Evolutionary conservation across 371 early-diverging fungal species (phyloP).

Genomic region (Rhizopus delemar): DNA sequence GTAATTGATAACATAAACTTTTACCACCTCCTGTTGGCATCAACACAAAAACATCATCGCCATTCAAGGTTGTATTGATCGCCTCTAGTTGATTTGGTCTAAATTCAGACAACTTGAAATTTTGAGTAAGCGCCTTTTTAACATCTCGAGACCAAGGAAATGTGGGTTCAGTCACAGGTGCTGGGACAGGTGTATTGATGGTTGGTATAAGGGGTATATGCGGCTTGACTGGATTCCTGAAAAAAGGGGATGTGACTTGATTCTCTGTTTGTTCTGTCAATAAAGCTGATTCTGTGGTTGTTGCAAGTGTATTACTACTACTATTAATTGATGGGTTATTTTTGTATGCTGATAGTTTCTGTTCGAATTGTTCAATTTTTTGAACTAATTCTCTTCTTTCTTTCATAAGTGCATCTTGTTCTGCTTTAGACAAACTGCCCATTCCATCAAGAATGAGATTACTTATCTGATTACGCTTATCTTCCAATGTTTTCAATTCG

Average conservation of each 20-base stretch:
- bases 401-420: not conserved
- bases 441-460: not conserved
- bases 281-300: not conserved
- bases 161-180: conserved; percentile 7
- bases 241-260: not conserved
- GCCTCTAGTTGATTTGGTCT: conserved; percentile 93
- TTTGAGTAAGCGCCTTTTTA: conserved; percentile 63
- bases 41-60: conserved; percentile 95
- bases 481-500: not conserved
- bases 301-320: not conserved
- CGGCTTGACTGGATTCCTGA: not conserved
- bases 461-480: not conserved
- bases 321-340: not conserved
- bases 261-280: not conserved
- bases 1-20: conserved; percentile 97
- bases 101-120: conserved; percentile 83
- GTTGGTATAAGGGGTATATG: not conserved
- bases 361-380: not conserved
- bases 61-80: conserved; percentile 86
- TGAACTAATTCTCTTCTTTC: not conserved
- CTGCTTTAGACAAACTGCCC: not conserved
- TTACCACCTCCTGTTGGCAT: conserved; percentile 99
- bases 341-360: not conserved
- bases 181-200: not conserved
- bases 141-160: conserved; percentile 84